A percentile compares a stretch with the other conserved stretches of the same genome.
Conservation (phyloP, 176 grass and related monocot species). For the Poa pratensis region DNA sequence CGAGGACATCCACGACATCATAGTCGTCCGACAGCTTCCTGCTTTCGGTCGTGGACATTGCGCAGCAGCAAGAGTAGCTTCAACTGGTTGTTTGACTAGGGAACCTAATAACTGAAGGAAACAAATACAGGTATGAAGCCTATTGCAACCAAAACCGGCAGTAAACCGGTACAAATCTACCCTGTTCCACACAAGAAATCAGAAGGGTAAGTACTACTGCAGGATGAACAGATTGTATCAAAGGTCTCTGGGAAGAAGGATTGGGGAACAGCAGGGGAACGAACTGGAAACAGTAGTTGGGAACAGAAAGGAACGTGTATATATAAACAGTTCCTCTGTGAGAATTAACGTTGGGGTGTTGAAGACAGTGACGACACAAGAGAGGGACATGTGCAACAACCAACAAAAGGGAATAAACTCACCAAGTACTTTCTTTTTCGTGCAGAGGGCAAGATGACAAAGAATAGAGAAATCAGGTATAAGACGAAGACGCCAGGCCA, state of each 20-base stretch:
- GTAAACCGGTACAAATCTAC: background rate
- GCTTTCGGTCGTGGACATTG: slow-evolving; percentile 55
- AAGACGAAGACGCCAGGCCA: slow-evolving; percentile 33
- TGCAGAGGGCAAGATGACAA: slow-evolving; percentile 49
- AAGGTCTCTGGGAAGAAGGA: slow-evolving; percentile 9
- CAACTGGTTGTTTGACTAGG: background rate
- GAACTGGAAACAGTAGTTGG: slow-evolving; percentile 46
- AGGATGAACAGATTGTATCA: slow-evolving; percentile 23
- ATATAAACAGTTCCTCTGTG: slow-evolving; percentile 27
- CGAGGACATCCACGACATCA: slow-evolving; percentile 63
- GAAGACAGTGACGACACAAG: slow-evolving; percentile 32
- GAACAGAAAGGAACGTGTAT: slow-evolving; percentile 31
- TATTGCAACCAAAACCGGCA: background rate
- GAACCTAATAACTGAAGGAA: background rate
- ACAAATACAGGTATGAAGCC: slow-evolving; percentile 4
- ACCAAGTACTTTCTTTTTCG: slow-evolving; percentile 23
- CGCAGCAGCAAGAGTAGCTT: background rate
- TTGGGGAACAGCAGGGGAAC: slow-evolving; percentile 31
- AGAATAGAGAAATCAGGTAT: slow-evolving; percentile 29
- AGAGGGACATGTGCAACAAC: slow-evolving; percentile 57
- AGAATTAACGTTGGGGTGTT: slow-evolving; percentile 30
- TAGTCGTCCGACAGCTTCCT: slow-evolving; percentile 64
- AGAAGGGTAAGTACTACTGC: background rate
- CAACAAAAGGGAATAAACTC: slow-evolving; percentile 50
- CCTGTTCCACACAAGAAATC: slow-evolving; percentile 16